Conservation (phyloP, 306 rosid genomes). For the Psophocarpus tetragonolobus region DNA sequence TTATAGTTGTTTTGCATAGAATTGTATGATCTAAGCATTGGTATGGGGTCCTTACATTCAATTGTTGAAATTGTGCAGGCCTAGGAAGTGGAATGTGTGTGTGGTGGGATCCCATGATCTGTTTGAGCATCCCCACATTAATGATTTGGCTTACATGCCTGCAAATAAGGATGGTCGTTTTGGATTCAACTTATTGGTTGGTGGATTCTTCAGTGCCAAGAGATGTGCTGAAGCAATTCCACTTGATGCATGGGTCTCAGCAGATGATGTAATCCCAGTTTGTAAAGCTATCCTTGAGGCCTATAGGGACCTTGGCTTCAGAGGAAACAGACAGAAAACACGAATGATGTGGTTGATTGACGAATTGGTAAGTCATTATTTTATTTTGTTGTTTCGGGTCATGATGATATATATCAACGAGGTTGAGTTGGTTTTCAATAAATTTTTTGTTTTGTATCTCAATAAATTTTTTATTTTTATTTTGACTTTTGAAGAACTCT, state of each 20-base stretch:
- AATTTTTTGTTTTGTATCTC: no score
- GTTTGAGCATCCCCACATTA: slow-evolving; percentile 94
- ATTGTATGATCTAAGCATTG: not conserved
- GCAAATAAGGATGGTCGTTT: slow-evolving; percentile 74
- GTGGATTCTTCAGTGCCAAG: slow-evolving; percentile 94
- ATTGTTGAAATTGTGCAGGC: slow-evolving; percentile 58
- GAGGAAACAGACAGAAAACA: slow-evolving; percentile 89
- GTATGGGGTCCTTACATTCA: not conserved
- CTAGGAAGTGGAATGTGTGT: slow-evolving; percentile 98
- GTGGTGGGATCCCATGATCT: slow-evolving; percentile 96
- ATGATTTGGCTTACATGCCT: slow-evolving; percentile 98
- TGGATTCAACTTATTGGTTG: slow-evolving; percentile 90
- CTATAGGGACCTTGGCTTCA: slow-evolving; percentile 83
- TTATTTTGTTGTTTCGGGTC: no score
- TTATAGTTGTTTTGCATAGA: not conserved
- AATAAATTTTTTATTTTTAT: no score
- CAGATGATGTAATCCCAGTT: slow-evolving; percentile 70
- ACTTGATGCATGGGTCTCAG: slow-evolving; percentile 94
- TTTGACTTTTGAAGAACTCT: no score
- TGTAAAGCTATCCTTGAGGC: slow-evolving; percentile 86
- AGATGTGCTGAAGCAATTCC: slow-evolving; percentile 89
- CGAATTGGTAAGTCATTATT: slow-evolving; percentile 61
- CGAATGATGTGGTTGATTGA: slow-evolving; percentile 99
- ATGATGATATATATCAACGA: no score
- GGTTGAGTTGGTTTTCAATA: no score